Conservation (phyloP, 306 rosid genomes). For the Pachyrhizus erosus region DNA sequence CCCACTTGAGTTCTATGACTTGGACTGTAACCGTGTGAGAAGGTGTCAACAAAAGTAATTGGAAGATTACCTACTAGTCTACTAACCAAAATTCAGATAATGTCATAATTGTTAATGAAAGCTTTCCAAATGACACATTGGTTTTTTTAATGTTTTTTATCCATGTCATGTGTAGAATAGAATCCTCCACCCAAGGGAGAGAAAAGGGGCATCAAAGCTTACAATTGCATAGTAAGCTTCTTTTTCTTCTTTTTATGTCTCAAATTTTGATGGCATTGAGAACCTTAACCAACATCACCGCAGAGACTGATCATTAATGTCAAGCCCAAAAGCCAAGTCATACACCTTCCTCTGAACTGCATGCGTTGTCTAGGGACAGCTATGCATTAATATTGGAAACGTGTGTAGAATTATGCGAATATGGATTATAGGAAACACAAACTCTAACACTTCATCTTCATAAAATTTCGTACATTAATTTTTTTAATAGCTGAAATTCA, state of each 20-base stretch:
- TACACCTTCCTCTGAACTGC: constrained; percentile 9
- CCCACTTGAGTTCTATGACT: background rate
- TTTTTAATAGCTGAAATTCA: background rate
- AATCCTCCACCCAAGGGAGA: background rate
- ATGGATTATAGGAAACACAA: background rate
- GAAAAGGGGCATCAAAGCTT: background rate
- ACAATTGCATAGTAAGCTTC: background rate
- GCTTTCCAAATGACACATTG: background rate
- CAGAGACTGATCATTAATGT: background rate
- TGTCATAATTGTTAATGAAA: background rate
- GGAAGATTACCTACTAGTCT: constrained; percentile 21
- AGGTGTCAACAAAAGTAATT: background rate
- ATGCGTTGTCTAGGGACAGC: background rate
- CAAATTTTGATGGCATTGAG: background rate
- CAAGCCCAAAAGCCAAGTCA: constrained; percentile 12
- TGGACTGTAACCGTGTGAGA: constrained; percentile 12
- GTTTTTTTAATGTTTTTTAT: background rate
- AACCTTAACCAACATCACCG: constrained; percentile 22
- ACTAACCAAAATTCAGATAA: constrained; percentile 15
- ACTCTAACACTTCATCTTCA: background rate
- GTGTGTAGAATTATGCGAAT: background rate
- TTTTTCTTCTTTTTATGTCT: background rate
- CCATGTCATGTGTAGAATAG: background rate
- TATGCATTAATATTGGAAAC: background rate
- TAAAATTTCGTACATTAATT: background rate